Percentiles rank a stretch among this genome's conserved stretches.
These are phyloP conservation scores for Penicillium sclerotiorum DNA, from an alignment of 2,329 filamentous ascomycete species.

Conservation along the genomic window DNA sequence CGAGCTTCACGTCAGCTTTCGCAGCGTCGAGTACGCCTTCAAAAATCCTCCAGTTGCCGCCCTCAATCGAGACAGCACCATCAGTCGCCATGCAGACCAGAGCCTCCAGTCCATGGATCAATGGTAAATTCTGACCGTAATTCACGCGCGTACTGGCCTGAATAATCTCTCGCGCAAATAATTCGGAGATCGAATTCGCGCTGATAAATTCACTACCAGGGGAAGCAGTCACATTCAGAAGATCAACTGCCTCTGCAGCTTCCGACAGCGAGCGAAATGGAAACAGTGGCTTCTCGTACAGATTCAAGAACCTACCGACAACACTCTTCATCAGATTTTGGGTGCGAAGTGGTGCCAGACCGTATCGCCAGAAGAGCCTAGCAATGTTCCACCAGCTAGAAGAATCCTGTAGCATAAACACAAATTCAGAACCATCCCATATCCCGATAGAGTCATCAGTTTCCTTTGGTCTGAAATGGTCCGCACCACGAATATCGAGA, in stretches of 20 bases:
- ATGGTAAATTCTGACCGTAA: conserved; percentile 84
- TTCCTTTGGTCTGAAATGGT: conserved; percentile 51
- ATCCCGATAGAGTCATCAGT: conserved; percentile 65
- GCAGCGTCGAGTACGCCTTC: conserved; percentile 73
- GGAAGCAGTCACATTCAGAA: conserved; percentile 66
- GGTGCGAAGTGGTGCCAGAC: conserved; percentile 73
- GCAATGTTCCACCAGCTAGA: conserved; percentile 77
- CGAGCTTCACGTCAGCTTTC: conserved; percentile 62
- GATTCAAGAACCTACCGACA: conserved; percentile 71
- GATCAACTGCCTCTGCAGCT: conserved; percentile 66
- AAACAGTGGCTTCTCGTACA: conserved; percentile 82
- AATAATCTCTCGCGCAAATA: conserved; percentile 78
- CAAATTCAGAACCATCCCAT: conserved; percentile 79
- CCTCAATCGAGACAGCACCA: conserved; percentile 74
- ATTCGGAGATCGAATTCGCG: conserved; percentile 65
- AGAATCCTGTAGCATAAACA: conserved; percentile 65
- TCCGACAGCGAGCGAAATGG: conserved; percentile 78
- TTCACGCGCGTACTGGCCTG: conserved; percentile 92
- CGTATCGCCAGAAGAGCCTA: conserved; percentile 84
- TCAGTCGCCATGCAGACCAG: conserved; percentile 92
- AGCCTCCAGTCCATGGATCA: conserved; percentile 85
- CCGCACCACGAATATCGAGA: conserved; percentile 59
- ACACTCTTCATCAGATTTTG: conserved; percentile 71
- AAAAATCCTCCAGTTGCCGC: conserved; percentile 96
- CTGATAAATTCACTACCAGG: conserved; percentile 75